Evolutionary conservation across 805 yeast genomes (phyloP), one percentile per base, ranked within the genome.

Genomic region (Blastobotrys mokoenaii): DNA sequence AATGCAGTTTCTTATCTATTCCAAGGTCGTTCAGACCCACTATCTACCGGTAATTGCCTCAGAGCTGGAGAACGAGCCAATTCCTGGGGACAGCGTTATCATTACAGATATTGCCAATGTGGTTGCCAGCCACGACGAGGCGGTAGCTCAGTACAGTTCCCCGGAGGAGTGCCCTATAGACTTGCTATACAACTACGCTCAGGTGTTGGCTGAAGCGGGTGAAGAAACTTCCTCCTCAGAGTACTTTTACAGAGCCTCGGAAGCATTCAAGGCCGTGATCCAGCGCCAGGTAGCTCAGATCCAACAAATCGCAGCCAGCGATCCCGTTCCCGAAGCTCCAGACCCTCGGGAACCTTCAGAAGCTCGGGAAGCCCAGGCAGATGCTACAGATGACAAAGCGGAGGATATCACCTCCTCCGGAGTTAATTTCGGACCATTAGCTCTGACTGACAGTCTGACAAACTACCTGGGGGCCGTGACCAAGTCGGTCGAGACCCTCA

Each of bases 1-100:
- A 46, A 64, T 82, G 49, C 60, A 79, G 17, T 79, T 73, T 50
- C 78, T 74, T 47, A 82, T 82, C 0, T 78, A 79, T 56, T 65
- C 62, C 50, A 74, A 72, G 41, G 76, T 71, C 48, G 61, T 67
- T 41, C 72, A 72, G 32, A 39, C 48, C 1, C 54, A 55, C 8
- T 17, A 40, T 12, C 17, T 51, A 32, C 45, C 38, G 9, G 41
- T 32, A 16, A 14, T 47, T 11, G 25, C 35, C 4, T 44, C 39
- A 10, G 33, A 40, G n/a, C 36, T 47, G 8, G 45, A 48, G 25
- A 38, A 30, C 20, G 47, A 39, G 25, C 27, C 27, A n/a, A n/a
- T n/a, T 8, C 10, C 17, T 10, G 34, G 25, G 12, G 35, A 7
- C 30, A 46, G 42, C 30, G 46, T 43, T 18, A 43, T 44, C 2